Evolutionary conservation across 495 filamentous ascomycete genomes (phyloP).

Genomic region (Aspergillus indologenus): DNA sequence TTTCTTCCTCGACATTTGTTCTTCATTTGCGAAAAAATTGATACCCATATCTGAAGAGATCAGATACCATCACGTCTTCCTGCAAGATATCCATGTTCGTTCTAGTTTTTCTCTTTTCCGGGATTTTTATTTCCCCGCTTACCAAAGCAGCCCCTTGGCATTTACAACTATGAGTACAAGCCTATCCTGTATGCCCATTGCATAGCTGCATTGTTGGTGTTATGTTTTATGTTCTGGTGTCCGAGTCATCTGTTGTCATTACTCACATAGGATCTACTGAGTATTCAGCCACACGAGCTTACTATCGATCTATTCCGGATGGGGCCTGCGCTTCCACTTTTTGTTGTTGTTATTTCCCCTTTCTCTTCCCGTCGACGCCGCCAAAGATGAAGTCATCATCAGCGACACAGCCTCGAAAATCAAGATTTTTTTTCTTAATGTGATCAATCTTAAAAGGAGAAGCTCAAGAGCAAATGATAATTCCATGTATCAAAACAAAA

Average conservation of each 20-base stretch:
- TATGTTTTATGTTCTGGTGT: too few species aligned
- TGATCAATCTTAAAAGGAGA: too few species aligned
- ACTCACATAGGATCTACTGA: too few species aligned
- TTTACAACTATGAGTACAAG: not conserved
- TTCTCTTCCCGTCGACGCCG: not conserved
- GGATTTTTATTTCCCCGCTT: not conserved
- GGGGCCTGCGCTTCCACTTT: too few species aligned
- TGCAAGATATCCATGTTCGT: too few species aligned
- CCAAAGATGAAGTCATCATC: not conserved
- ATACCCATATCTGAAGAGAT: not conserved
- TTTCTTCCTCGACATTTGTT: not conserved
- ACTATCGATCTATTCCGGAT: too few species aligned
- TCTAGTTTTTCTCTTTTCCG: not conserved
- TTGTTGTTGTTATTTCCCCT: too few species aligned
- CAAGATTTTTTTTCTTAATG: too few species aligned
- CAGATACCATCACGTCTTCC: too few species aligned
- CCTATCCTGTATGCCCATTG: not conserved
- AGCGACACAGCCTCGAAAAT: too few species aligned
- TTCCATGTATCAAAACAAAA: not conserved
- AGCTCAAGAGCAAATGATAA: not conserved
- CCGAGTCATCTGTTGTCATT: too few species aligned
- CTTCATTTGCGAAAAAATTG: not conserved
- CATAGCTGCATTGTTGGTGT: not conserved
- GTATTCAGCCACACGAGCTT: not conserved
- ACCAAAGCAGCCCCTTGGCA: not conserved